Evolutionary conservation across 2,329 filamentous ascomycete genomes (phyloP), one percentile per base, ranked within the genome.

Genomic region (Beauveria varroae): DNA sequence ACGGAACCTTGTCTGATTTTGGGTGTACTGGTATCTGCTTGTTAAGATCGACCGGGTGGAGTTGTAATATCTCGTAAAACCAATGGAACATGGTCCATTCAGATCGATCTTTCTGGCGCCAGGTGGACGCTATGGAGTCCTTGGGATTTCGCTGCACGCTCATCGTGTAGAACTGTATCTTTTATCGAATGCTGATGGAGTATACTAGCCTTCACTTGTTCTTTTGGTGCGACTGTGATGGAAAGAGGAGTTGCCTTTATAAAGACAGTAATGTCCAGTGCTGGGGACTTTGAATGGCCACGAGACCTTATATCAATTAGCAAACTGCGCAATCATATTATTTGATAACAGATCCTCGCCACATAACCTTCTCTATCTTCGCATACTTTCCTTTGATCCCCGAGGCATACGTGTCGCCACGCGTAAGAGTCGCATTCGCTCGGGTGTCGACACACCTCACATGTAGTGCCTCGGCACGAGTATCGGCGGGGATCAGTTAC

Each of bases 1-100:
- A 69, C 1, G 70, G 71, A 26, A 75, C 67, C 40, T 65, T 66
- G 61, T 75, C 73, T 1, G 65, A 66, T 64, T 75, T 75, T 6
- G 65, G 49, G 62, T 72, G 68, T 2, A 72, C 67, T 0, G 73
- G 73, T 4, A 67, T 50, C 4, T 52, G 22, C 37, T 63, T 52
- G 53, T 65, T 50, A 24, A 65, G 63, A 22, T 65, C 49, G n/a
- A 60, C 44, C 2, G 61, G 64, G 44, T 67, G 65, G 12, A 64
- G 37, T 51, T 62, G 34, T 26, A 67, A 61, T 16, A 59, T 30
- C 9, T 68, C 64, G 46, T 63, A 54, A 43, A 63, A 7, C 53
- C 62, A 64, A 57, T 67, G 66, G n/a, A 61, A 50, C 22, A 64
- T 44, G 14, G 57, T 64, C 67, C 66, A 68, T 26, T 63, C 30